Conservation (phyloP, 768 basidiomycete genomes). For the Tulasnella sp. region DNA sequence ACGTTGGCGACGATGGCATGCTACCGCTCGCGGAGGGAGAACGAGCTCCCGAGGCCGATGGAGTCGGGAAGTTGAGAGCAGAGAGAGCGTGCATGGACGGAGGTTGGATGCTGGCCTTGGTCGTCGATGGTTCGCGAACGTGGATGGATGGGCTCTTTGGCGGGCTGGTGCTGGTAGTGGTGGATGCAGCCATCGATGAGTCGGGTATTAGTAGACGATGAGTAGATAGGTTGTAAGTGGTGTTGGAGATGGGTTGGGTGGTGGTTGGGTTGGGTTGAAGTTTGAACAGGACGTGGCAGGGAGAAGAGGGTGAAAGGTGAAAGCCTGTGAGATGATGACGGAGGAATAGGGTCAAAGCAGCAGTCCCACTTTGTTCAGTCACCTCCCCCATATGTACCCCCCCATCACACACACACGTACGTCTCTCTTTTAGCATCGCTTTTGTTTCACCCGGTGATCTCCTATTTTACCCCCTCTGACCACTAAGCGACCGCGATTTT, state of each 20-base stretch:
- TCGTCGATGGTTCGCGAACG: not conserved
- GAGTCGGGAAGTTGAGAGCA: conserved; percentile 12
- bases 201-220: not conserved
- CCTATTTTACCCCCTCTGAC: not conserved
- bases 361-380: not conserved
- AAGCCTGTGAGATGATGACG: not conserved
- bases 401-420: not conserved
- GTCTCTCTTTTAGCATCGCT: not conserved
- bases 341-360: not conserved
- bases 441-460: not conserved
- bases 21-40: not conserved
- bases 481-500: not conserved
- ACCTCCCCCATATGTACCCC: not conserved
- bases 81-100: conserved; percentile 15
- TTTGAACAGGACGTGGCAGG: conserved; percentile 5
- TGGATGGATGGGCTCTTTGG: conserved; percentile 11
- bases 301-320: not conserved
- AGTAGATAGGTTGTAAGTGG: not conserved
- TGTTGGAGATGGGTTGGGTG: not conserved
- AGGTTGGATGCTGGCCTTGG: conserved; percentile 3
- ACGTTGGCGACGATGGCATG: conserved; percentile 28
- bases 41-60: conserved; percentile 1
- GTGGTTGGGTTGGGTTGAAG: not conserved
- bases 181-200: not conserved
- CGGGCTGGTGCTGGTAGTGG: not conserved